phyloP scores from a whole-genome alignment of 73 alveolate species.

The Paramecium primaurelia region DNA sequence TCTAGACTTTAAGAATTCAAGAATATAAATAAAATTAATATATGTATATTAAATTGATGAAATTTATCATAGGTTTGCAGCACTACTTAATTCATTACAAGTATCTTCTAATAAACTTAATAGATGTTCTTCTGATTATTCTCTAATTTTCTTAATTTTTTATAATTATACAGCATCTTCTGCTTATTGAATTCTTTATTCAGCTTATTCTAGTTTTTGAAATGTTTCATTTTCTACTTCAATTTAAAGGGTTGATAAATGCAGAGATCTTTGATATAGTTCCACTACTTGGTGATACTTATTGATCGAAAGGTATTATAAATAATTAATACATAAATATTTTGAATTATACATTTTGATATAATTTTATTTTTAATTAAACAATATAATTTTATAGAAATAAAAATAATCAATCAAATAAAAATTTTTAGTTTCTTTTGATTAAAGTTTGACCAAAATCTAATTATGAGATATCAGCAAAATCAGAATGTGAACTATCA shows the following conservation, averaged over 20 bases:
- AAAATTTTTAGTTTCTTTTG: neutral
- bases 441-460: neutral
- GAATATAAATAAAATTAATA: neutral
- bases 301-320: neutral
- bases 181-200: slow-evolving; percentile 55
- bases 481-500: slow-evolving; percentile 15
- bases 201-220: slow-evolving; percentile 59
- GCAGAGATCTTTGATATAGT: slow-evolving; percentile 29
- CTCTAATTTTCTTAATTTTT: too few species aligned
- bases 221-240: slow-evolving; percentile 42
- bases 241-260: slow-evolving; percentile 5
- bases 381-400: neutral
- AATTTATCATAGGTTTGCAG: slow-evolving; percentile 59
- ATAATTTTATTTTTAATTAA: neutral
- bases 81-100: slow-evolving; percentile 71
- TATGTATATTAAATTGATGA: neutral
- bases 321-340: neutral
- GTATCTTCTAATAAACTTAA: too few species aligned
- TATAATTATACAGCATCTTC: slow-evolving; percentile 41
- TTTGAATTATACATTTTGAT: neutral
- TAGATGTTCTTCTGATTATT: too few species aligned
- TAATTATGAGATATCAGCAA: neutral
- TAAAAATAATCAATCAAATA: slow-evolving; percentile 3
- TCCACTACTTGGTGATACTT: slow-evolving; percentile 11
- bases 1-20: too few species aligned